phyloP scores from a whole-genome alignment of 768 basidiomycete species.

The Psilocybe sp. region DNA sequence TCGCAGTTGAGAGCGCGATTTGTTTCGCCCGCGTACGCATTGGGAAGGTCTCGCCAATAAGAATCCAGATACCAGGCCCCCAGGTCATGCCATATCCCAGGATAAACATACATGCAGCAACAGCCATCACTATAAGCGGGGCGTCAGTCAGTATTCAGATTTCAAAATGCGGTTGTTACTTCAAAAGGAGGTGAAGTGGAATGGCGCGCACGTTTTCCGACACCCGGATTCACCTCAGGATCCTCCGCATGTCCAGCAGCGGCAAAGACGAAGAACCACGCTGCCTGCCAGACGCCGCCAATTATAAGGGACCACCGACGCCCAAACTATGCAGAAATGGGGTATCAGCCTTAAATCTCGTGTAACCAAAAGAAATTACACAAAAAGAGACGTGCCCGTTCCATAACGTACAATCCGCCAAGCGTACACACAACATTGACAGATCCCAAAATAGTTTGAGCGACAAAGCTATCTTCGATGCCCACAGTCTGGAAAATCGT shows the following conservation, averaged over 20 bases:
- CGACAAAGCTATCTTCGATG: slow-evolving; percentile 61
- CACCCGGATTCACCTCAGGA: slow-evolving; percentile 41
- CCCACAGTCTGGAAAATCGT: slow-evolving; percentile 69
- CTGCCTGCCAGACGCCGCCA: slow-evolving; percentile 68
- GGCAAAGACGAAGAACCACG: slow-evolving; percentile 73
- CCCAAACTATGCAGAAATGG: slow-evolving; percentile 43
- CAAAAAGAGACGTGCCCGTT: slow-evolving; percentile 38
- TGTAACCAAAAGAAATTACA: neutral
- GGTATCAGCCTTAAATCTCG: neutral
- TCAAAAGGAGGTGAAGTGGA: neutral
- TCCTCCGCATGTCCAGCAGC: slow-evolving; percentile 65
- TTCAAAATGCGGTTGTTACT: neutral
- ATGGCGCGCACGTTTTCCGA: slow-evolving; percentile 48
- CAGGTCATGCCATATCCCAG: slow-evolving; percentile 69
- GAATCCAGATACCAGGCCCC: slow-evolving; percentile 77
- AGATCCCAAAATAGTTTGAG: slow-evolving; percentile 73
- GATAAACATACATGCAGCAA: slow-evolving; percentile 70
- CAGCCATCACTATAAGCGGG: slow-evolving; percentile 49
- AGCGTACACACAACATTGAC: slow-evolving; percentile 75
- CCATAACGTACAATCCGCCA: slow-evolving; percentile 72
- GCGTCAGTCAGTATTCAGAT: neutral
- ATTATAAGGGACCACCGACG: slow-evolving; percentile 61
- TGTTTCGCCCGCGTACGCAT: slow-evolving; percentile 72
- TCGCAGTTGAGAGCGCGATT: slow-evolving; percentile 60
- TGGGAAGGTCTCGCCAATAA: slow-evolving; percentile 76